A percentile compares a stretch with the other conserved stretches of the same genome.
phyloP scores from a whole-genome alignment of 441 rosid genomes.

The Breynia disticha region DNA sequence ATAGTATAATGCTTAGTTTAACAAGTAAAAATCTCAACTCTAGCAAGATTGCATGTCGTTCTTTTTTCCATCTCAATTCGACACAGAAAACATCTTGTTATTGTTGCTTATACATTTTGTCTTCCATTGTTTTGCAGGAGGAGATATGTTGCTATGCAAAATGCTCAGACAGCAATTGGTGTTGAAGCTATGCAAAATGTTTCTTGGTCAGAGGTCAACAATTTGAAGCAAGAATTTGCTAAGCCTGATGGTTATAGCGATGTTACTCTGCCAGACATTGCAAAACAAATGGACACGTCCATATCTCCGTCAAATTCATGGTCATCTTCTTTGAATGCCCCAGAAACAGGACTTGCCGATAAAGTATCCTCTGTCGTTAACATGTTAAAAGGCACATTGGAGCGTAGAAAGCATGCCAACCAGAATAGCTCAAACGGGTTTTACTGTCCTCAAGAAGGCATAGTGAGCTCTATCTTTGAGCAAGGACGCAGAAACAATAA shows the following conservation, averaged over 20 bases:
- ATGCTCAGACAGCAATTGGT: conserved; percentile 27
- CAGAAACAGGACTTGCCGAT: conserved; percentile 30
- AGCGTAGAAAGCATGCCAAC: conserved; percentile 41
- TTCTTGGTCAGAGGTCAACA: conserved; percentile 19
- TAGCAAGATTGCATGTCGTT: no score
- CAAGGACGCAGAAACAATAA: conserved; percentile 21
- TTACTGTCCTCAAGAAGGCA: conserved; percentile 26
- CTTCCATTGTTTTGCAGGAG: conserved; percentile 27
- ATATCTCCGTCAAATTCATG: conserved; percentile 45
- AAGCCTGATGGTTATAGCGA: conserved; percentile 27
- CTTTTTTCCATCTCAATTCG: no score
- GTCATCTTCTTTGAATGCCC: conserved; percentile 34
- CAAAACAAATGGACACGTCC: conserved; percentile 32
- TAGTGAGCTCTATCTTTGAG: conserved; percentile 17
- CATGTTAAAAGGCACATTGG: conserved; percentile 60
- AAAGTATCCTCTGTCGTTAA: conserved; percentile 54
- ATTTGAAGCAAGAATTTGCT: conserved; percentile 32
- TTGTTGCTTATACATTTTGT: no score
- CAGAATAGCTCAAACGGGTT: conserved; percentile 27
- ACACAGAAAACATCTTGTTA: no score
- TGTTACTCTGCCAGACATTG: conserved; percentile 24
- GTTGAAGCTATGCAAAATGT: conserved; percentile 29
- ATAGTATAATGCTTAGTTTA: no score
- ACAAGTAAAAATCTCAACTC: no score
- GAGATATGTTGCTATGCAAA: conserved; percentile 65